phyloP scores from a whole-genome alignment of 2,329 filamentous ascomycete species.

The Trichoderma oligosporum region DNA sequence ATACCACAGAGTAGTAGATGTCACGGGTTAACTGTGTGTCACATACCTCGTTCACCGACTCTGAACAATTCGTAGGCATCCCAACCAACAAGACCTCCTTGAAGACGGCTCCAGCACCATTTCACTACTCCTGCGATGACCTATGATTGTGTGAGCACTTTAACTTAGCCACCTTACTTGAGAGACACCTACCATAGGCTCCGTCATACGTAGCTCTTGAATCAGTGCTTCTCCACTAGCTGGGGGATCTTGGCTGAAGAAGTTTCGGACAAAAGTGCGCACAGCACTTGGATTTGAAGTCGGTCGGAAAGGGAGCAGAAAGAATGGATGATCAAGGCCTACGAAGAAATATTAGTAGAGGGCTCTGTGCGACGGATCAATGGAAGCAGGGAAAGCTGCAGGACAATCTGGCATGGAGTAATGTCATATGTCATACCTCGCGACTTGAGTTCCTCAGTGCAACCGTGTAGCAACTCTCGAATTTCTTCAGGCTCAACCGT shows the following conservation, averaged over 20 bases:
- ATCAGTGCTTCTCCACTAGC: constrained; percentile 66
- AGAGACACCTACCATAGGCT: constrained; percentile 73
- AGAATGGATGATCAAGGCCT: constrained; percentile 88
- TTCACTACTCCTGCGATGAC: constrained; percentile 91
- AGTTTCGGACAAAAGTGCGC: constrained; percentile 87
- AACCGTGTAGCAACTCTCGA: constrained; percentile 77
- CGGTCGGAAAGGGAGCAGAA: constrained; percentile 90
- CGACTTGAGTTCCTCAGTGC: constrained; percentile 87
- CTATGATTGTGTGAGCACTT: constrained; percentile 45
- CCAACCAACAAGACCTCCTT: constrained; percentile 91
- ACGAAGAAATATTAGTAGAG: constrained; percentile 7
- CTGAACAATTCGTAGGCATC: constrained; percentile 96
- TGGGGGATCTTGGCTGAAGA: constrained; percentile 68
- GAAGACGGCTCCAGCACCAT: constrained; percentile 96
- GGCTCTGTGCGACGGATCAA: not conserved
- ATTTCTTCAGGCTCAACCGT: constrained; percentile 86
- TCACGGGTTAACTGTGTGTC: not conserved
- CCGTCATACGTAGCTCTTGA: constrained; percentile 86
- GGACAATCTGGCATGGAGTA: not conserved
- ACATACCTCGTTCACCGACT: constrained; percentile 81
- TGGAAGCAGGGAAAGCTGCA: not conserved
- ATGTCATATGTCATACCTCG: constrained; percentile 65
- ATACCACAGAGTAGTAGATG: not conserved
- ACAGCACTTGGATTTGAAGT: constrained; percentile 89
- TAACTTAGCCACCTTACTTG: not conserved